These are phyloP conservation scores for Senna tora DNA, from an alignment of 306 rosid species.

Conservation along the genomic window DNA sequence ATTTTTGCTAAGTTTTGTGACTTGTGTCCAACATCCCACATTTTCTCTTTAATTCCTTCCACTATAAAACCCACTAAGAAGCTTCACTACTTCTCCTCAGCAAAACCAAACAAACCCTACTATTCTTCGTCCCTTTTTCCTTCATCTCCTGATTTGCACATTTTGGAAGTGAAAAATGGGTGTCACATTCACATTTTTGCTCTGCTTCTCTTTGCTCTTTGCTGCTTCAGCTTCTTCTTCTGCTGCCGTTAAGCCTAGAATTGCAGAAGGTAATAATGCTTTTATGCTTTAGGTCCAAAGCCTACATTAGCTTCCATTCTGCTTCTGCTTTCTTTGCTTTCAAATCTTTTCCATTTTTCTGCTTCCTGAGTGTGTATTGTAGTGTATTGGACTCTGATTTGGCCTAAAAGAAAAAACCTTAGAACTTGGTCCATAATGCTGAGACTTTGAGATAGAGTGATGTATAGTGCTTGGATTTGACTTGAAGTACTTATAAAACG, in stretches of 20 bases:
- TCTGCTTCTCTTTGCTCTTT: constrained; percentile 47
- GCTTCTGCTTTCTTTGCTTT: neutral
- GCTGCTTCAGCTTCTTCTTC: constrained; percentile 55
- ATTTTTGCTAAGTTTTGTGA: constrained; percentile 38
- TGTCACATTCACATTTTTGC: constrained; percentile 34
- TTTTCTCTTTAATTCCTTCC: constrained; percentile 10
- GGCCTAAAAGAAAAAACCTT: neutral
- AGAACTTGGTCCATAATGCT: constrained; percentile 16
- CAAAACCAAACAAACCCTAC: constrained; percentile 22
- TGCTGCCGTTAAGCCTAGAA: constrained; percentile 47
- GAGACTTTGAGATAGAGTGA: neutral
- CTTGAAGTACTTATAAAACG: neutral
- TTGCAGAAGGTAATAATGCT: constrained; percentile 76
- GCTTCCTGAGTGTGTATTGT: neutral
- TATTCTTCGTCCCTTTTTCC: neutral
- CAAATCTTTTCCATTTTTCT: neutral
- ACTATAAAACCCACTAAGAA: constrained; percentile 44
- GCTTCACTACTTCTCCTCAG: constrained; percentile 4
- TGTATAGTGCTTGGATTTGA: neutral
- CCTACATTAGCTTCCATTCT: neutral
- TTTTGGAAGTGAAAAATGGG: constrained; percentile 49
- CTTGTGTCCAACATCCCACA: constrained; percentile 2
- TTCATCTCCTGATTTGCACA: constrained; percentile 2
- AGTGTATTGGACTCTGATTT: constrained; percentile 14
- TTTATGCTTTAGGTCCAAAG: neutral